Conservation (phyloP, 2,329 filamentous ascomycete genomes). For the Atkinsonella hypoxylon region DNA sequence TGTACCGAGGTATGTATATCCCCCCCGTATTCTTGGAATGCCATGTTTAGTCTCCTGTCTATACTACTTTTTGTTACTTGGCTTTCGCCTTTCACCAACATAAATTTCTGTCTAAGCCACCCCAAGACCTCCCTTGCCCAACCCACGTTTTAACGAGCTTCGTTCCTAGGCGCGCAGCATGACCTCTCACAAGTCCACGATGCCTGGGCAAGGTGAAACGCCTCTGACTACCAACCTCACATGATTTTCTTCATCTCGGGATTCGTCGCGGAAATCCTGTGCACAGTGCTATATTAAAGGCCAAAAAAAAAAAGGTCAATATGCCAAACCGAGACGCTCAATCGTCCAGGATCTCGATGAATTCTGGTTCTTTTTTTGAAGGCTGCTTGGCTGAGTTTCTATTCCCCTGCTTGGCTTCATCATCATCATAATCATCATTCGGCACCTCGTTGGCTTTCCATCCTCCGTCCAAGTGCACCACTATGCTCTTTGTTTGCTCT, state of each 20-base stretch:
- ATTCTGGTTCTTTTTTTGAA: not conserved
- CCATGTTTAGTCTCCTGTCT: too few species aligned
- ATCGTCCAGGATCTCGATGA: conserved; percentile 20
- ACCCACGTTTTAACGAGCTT: not conserved
- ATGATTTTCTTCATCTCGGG: too few species aligned
- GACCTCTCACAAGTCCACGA: too few species aligned
- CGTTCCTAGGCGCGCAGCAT: not conserved
- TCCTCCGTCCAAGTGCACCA: conserved; percentile 17
- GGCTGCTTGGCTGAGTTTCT: not conserved
- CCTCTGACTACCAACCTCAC: too few species aligned
- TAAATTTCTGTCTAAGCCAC: too few species aligned
- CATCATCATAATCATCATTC: conserved; percentile 15
- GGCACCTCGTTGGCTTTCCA: conserved; percentile 22
- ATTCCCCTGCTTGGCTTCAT: not conserved
- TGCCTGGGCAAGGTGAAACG: too few species aligned
- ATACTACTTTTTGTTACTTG: too few species aligned
- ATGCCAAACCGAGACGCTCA: not conserved
- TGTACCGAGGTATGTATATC: too few species aligned
- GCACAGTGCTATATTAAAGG: not conserved
- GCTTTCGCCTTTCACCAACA: too few species aligned
- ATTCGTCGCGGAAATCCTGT: not conserved
- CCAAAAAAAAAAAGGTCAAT: not conserved
- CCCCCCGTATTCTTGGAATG: too few species aligned
- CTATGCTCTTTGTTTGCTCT: conserved; percentile 18
- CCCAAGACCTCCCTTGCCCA: not conserved